These are phyloP conservation scores for Fusarium chuoi DNA, from an alignment of 2,329 filamentous ascomycete species.

Conservation along the genomic window DNA sequence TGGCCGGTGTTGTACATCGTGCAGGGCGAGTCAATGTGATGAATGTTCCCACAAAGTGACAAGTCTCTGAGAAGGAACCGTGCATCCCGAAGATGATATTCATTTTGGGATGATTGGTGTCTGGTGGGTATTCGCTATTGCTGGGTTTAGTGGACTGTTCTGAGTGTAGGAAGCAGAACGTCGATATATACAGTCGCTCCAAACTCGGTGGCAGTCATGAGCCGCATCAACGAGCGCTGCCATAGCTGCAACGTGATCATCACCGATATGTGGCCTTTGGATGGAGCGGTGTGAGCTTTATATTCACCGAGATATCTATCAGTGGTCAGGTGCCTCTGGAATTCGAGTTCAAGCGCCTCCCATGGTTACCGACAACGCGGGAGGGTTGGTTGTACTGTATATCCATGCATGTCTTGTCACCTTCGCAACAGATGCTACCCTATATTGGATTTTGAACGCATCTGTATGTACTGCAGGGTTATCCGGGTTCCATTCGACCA, in stretches of 20 bases:
- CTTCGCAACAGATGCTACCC: slow-evolving; percentile 4
- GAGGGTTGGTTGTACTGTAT: not conserved
- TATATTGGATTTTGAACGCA: not conserved
- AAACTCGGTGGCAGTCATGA: not conserved
- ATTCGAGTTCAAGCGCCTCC: not conserved
- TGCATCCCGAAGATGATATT: slow-evolving; percentile 1
- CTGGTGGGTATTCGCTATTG: not conserved
- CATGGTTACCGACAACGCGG: slow-evolving; percentile 5
- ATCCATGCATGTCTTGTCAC: not conserved
- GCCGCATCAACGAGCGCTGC: slow-evolving; percentile 19
- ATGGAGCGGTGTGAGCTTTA: slow-evolving; percentile 22
- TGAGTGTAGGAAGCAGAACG: not conserved
- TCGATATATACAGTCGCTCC: slow-evolving; percentile 22
- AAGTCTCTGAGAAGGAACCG: slow-evolving; percentile 3
- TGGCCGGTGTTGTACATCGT: slow-evolving; percentile 25
- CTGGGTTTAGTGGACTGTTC: not conserved
- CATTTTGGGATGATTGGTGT: not conserved
- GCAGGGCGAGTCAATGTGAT: slow-evolving; percentile 9
- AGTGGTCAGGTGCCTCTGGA: not conserved
- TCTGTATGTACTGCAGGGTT: not conserved
- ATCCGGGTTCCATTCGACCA: not conserved
- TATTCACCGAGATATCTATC: slow-evolving; percentile 1
- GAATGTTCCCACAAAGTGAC: not conserved
- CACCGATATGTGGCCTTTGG: not conserved
- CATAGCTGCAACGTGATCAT: not conserved